phyloP scores from a whole-genome alignment of 2,329 filamentous ascomycete genomes.

The Pseudocercospora crystallina region DNA sequence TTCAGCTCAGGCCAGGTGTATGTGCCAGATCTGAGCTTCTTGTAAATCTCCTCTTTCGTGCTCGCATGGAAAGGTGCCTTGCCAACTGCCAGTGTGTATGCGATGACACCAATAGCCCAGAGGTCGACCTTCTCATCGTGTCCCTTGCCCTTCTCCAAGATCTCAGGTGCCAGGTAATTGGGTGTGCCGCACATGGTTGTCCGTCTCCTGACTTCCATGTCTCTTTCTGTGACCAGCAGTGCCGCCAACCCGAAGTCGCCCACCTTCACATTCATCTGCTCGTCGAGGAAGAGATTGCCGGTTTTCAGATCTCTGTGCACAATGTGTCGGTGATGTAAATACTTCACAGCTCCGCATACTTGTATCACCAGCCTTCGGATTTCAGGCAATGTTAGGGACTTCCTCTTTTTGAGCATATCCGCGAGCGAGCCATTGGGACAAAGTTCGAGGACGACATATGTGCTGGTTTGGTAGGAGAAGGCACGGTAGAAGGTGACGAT shows the following conservation, averaged over 20 bases:
- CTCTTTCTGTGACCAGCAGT: conserved; percentile 83
- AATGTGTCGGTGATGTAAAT: conserved; percentile 92
- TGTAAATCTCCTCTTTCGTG: conserved; percentile 82
- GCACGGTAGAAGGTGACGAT: conserved; percentile 94
- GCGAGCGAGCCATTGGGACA: conserved; percentile 95
- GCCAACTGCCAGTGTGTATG: conserved; percentile 96
- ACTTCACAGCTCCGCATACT: conserved; percentile 95
- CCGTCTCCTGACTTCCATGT: conserved; percentile 76
- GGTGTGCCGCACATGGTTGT: conserved; percentile 96
- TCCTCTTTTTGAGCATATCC: conserved; percentile 94
- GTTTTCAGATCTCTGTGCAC: conserved; percentile 98
- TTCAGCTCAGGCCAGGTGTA: conserved; percentile 76
- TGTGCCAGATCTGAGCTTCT: conserved; percentile 65
- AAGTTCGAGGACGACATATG: conserved; percentile 90
- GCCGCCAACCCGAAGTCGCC: conserved; percentile 96
- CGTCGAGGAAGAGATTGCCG: conserved; percentile 94
- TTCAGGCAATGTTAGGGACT: conserved; percentile 87
- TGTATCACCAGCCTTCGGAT: conserved; percentile 92
- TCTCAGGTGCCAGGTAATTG: conserved; percentile 97
- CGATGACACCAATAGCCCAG: conserved; percentile 97
- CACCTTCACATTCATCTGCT: conserved; percentile 95
- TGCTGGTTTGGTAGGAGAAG: conserved; percentile 84
- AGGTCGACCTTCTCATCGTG: conserved; percentile 98
- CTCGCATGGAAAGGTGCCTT: conserved; percentile 95
- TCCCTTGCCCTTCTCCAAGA: conserved; percentile 89